These are phyloP conservation scores for Thelonectria olida DNA, from an alignment of 2,329 filamentous ascomycete species.

Conservation along the genomic window DNA sequence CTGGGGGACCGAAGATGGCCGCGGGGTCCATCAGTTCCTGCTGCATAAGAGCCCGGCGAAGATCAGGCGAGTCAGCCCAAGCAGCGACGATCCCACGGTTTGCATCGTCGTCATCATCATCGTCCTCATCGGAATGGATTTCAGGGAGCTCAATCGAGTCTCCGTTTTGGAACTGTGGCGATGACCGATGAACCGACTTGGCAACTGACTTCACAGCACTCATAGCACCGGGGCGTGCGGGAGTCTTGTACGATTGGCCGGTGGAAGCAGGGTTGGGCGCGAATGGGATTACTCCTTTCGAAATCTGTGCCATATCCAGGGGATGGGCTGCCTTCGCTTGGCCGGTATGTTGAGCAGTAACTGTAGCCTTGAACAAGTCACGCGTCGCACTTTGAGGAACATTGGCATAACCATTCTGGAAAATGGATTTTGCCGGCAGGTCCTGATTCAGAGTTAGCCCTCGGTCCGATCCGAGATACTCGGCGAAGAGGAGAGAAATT, in stretches of 20 bases:
- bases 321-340: conserved; percentile 73
- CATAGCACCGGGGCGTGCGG: conserved; percentile 62
- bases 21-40: conserved; percentile 90
- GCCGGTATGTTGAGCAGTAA: conserved; percentile 73
- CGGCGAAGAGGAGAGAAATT: conserved; percentile 33
- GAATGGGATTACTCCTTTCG: conserved; percentile 90
- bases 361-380: conserved; percentile 72
- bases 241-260: conserved; percentile 72
- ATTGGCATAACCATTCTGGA: conserved; percentile 69
- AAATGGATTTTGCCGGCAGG: conserved; percentile 65
- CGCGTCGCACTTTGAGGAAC: conserved; percentile 63
- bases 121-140: conserved; percentile 87
- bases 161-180: conserved; percentile 86
- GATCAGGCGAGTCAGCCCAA: conserved; percentile 90
- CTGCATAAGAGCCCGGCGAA: conserved; percentile 76
- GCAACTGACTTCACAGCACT: conserved; percentile 61
- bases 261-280: conserved; percentile 72
- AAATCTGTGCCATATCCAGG: conserved; percentile 86
- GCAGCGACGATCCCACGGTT: conserved; percentile 70
- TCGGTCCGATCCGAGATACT: not conserved
- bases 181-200: conserved; percentile 73
- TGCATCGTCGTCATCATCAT: conserved; percentile 79
- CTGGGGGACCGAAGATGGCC: conserved; percentile 87
- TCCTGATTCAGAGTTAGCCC: conserved; percentile 61
- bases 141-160: conserved; percentile 93